phyloP scores from a whole-genome alignment of 495 filamentous ascomycete species.

The Staphylotrichum tortipilum region DNA sequence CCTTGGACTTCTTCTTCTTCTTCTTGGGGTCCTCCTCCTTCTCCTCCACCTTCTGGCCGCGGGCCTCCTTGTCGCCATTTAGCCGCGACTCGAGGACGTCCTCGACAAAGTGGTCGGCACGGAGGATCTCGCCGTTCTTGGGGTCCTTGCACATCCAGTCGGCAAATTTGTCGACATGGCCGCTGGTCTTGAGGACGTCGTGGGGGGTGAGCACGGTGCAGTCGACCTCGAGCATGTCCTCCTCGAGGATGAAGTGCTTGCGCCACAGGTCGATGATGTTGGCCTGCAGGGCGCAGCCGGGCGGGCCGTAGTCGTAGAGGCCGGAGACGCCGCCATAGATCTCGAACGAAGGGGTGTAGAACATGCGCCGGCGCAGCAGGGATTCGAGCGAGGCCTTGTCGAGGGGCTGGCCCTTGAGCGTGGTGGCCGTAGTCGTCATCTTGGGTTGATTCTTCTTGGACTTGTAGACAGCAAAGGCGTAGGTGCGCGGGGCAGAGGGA shows the following conservation, averaged over 20 bases:
- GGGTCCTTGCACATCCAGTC: constrained; percentile 99
- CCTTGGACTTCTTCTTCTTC: constrained; percentile 51
- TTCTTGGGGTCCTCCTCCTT: constrained; percentile 48
- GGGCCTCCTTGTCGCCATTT: constrained; percentile 71
- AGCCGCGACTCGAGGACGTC: constrained; percentile 78
- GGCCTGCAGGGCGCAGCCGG: constrained; percentile 67
- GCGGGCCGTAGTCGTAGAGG: constrained; percentile 79
- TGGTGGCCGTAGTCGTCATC: constrained; percentile 50
- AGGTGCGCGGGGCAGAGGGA: constrained; percentile 13
- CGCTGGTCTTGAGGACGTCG: constrained; percentile 88
- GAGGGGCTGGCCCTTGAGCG: constrained; percentile 79
- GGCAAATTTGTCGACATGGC: constrained; percentile 95
- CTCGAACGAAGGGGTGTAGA: constrained; percentile 93
- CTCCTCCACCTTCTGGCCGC: constrained; percentile 59
- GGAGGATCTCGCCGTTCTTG: constrained; percentile 91
- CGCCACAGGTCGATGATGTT: constrained; percentile 89
- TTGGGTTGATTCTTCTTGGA: constrained; percentile 31
- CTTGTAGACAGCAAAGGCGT: neutral
- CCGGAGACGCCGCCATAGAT: constrained; percentile 83
- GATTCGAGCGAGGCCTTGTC: constrained; percentile 73
- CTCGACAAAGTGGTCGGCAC: constrained; percentile 93
- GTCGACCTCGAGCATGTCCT: constrained; percentile 87
- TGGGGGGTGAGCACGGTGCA: constrained; percentile 78
- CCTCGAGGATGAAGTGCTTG: constrained; percentile 81
- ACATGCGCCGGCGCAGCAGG: constrained; percentile 76